Conservation (phyloP, 208 protist genomes). For the Novymonas esmeraldas region DNA sequence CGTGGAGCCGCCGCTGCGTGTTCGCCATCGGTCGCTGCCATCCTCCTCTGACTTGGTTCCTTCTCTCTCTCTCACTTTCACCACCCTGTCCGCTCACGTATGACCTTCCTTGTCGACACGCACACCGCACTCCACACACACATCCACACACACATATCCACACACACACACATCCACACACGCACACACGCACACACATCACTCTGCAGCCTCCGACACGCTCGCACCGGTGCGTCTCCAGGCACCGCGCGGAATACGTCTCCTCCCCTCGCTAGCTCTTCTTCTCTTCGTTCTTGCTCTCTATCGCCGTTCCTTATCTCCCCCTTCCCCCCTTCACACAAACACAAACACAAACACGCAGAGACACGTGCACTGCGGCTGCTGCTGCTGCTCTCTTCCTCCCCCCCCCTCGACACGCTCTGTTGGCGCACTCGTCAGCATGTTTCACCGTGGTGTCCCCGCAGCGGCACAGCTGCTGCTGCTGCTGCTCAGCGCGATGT, state of each 20-base stretch:
- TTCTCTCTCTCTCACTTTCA: too few relatives aligned
- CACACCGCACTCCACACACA: too few relatives aligned
- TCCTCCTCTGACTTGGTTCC: too few relatives aligned
- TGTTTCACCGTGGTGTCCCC: not conserved
- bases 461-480: constrained; percentile 1
- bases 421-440: not conserved
- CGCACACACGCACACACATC: not conserved
- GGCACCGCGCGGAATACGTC: too few relatives aligned
- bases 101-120: too few relatives aligned
- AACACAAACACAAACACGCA: not conserved
- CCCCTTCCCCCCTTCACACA: not conserved
- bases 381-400: not conserved
- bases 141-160: too few relatives aligned
- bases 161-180: not conserved
- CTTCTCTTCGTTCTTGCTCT: not conserved
- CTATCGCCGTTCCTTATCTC: not conserved
- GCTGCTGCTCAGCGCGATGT: constrained; percentile 23
- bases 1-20: too few relatives aligned
- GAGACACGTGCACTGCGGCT: too few relatives aligned
- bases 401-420: not conserved
- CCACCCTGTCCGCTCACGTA: too few relatives aligned
- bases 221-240: too few relatives aligned
- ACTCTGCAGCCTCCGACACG: too few relatives aligned
- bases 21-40: too few relatives aligned
- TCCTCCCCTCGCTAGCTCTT: constrained; percentile 2